These are phyloP conservation scores for Arxiozyma slooffiae DNA, from an alignment of 1,139 yeast genomes.

Conservation along the genomic window DNA sequence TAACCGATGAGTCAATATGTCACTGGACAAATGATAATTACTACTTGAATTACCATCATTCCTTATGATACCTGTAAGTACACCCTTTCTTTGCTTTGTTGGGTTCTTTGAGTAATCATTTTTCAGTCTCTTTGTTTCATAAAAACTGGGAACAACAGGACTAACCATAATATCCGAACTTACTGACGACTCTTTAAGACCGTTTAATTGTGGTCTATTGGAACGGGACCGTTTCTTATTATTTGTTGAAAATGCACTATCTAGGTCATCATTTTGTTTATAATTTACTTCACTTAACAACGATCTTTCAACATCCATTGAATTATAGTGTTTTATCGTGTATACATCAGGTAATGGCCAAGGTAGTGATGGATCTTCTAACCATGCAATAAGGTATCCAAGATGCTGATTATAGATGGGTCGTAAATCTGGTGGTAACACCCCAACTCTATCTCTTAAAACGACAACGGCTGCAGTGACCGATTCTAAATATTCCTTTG, in stretches of 20 bases:
- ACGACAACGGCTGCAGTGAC: constrained; percentile 79
- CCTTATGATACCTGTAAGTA: constrained; percentile 48
- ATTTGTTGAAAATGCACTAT: constrained; percentile 18
- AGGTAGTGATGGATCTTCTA: constrained; percentile 34
- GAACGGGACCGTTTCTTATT: constrained; percentile 14
- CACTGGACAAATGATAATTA: constrained; percentile 29
- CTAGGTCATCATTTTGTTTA: constrained; percentile 31
- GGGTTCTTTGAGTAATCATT: constrained; percentile 64
- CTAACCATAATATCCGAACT: background rate
- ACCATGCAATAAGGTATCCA: constrained; percentile 53
- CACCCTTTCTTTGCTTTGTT: constrained; percentile 46
- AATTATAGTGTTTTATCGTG: constrained; percentile 48
- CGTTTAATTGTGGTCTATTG: constrained; percentile 13
- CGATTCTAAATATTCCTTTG: constrained; percentile 46
- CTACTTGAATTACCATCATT: constrained; percentile 28
- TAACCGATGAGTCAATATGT: constrained; percentile 41
- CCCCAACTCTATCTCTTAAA: constrained; percentile 73
- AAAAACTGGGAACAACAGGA: constrained; percentile 32
- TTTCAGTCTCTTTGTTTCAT: constrained; percentile 55
- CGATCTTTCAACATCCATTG: constrained; percentile 71
- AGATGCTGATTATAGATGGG: constrained; percentile 66
- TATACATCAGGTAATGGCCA: constrained; percentile 84
- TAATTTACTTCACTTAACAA: constrained; percentile 68
- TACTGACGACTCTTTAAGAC: background rate
- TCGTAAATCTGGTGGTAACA: constrained; percentile 66